phyloP scores from a whole-genome alignment of 2,329 filamentous ascomycete genomes.

The Trichoderma sp. region DNA sequence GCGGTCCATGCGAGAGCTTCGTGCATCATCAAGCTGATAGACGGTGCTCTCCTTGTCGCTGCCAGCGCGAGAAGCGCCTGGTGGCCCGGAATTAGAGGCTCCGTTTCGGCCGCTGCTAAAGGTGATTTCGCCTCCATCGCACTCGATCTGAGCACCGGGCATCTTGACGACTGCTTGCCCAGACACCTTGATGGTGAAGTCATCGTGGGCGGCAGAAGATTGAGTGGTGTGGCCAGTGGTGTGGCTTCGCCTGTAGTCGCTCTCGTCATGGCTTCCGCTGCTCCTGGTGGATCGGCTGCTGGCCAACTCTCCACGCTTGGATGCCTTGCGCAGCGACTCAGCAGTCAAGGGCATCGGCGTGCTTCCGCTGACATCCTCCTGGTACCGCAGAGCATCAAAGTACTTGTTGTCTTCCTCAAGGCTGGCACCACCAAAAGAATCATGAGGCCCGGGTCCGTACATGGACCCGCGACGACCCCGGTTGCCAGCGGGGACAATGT shows the following conservation, averaged over 20 bases:
- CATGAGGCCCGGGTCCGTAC: conserved; percentile 41
- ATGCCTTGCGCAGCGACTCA: conserved; percentile 55
- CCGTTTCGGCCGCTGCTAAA: conserved; percentile 43
- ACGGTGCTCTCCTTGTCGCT: conserved; percentile 56
- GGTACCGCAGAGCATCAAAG: conserved; percentile 47
- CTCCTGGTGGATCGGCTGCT: conserved; percentile 61
- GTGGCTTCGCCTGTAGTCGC: conserved; percentile 62
- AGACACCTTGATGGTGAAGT: conserved; percentile 63
- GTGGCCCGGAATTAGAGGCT: conserved; percentile 9
- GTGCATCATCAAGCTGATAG: conserved; percentile 50
- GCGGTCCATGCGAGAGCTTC: conserved; percentile 45
- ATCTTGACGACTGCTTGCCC: conserved; percentile 59
- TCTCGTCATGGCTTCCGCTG: conserved; percentile 63
- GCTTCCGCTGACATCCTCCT: conserved; percentile 53
- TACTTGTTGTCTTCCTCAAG: conserved; percentile 46
- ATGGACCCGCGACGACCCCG: conserved; percentile 45
- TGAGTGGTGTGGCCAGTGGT: conserved; percentile 60
- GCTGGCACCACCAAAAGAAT: conserved; percentile 37
- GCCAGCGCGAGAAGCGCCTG: conserved; percentile 41
- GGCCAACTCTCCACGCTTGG: conserved; percentile 46
- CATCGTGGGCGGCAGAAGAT: conserved; percentile 50
- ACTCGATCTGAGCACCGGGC: conserved; percentile 60
- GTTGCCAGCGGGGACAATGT: conserved; percentile 43
- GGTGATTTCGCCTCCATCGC: conserved; percentile 63
- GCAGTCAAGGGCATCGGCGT: conserved; percentile 54